A percentile compares a stretch with the other conserved stretches of the same genome.
Conservation (phyloP, 2,329 filamentous ascomycete species). For the Cryphonectria nitschkei region DNA sequence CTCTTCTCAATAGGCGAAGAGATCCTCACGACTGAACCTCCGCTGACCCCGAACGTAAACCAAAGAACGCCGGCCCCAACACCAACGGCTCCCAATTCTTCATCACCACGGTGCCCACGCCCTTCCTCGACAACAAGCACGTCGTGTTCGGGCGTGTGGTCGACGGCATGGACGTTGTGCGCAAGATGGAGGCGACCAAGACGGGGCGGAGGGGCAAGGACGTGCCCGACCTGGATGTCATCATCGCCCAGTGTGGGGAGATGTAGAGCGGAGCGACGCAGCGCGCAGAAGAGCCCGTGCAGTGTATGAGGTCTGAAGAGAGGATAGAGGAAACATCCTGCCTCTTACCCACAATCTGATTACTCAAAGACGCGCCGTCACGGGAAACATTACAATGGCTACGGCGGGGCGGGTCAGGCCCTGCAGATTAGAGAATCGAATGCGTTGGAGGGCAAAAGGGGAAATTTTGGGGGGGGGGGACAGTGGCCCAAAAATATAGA, state of each 20-base stretch:
- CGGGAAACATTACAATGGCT: neutral
- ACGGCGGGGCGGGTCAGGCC: neutral
- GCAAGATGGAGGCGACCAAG: conserved; percentile 90
- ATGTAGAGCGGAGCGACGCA: conserved; percentile 62
- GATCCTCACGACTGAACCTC: no score
- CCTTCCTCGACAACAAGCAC: conserved; percentile 90
- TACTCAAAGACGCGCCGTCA: neutral
- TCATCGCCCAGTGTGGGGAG: conserved; percentile 87
- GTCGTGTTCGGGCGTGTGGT: conserved; percentile 93
- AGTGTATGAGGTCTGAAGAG: no score
- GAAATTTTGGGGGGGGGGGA: no score
- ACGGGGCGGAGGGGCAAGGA: conserved; percentile 76
- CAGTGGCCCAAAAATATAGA: neutral
- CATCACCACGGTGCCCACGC: conserved; percentile 86
- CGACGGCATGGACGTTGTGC: conserved; percentile 87
- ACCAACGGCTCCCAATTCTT: conserved; percentile 98
- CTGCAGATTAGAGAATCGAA: neutral
- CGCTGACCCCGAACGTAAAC: neutral
- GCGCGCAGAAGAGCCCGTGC: neutral
- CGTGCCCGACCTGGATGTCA: conserved; percentile 81
- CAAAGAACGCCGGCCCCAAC: conserved; percentile 83
- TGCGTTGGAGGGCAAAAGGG: neutral
- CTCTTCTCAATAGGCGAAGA: neutral
- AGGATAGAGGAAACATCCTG: no score
- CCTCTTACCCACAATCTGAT: neutral